Evolutionary conservation across 768 basidiomycete genomes (phyloP).

Genomic region (Leccinellum albellum): DNA sequence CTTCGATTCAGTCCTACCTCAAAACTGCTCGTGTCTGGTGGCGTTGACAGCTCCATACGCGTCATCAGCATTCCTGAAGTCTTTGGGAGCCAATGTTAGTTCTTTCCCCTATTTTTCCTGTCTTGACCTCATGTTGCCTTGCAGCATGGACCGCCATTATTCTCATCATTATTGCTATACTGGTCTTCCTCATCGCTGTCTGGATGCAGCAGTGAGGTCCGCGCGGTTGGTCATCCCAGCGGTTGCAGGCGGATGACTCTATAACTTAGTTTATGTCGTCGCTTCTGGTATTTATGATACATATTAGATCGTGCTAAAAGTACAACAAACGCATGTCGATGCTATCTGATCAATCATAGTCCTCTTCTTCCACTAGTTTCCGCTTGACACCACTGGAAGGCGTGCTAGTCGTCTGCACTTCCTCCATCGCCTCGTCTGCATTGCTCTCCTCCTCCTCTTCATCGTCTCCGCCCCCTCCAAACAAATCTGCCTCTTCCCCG

Average conservation of each 20-base stretch:
- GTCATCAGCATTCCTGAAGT: constrained; percentile 68
- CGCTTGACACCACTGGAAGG: constrained; percentile 68
- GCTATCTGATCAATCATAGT: constrained; percentile 57
- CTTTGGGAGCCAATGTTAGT: constrained; percentile 52
- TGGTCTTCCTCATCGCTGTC: constrained; percentile 43
- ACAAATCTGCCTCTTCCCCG: constrained; percentile 73
- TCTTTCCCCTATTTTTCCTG: constrained; percentile 16
- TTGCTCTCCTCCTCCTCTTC: constrained; percentile 59
- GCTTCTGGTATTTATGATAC: constrained; percentile 25
- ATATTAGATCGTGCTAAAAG: constrained; percentile 23
- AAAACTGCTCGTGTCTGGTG: constrained; percentile 80
- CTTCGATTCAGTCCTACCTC: constrained; percentile 84
- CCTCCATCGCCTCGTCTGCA: constrained; percentile 70
- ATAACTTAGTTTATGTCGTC: background rate
- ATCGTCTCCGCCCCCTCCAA: constrained; percentile 66
- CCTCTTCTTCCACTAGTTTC: constrained; percentile 82
- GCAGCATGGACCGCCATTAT: constrained; percentile 40
- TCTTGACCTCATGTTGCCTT: constrained; percentile 25
- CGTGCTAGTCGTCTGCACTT: constrained; percentile 53
- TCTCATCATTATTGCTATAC: constrained; percentile 39
- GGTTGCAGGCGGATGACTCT: background rate
- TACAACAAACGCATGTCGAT: constrained; percentile 9
- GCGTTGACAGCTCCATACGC: constrained; percentile 85
- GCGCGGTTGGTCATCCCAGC: background rate
- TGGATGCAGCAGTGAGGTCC: constrained; percentile 29